Base-by-base conservation (phyloP, 2,329 filamentous ascomycete species). In the Helotiales sp. region DNA sequence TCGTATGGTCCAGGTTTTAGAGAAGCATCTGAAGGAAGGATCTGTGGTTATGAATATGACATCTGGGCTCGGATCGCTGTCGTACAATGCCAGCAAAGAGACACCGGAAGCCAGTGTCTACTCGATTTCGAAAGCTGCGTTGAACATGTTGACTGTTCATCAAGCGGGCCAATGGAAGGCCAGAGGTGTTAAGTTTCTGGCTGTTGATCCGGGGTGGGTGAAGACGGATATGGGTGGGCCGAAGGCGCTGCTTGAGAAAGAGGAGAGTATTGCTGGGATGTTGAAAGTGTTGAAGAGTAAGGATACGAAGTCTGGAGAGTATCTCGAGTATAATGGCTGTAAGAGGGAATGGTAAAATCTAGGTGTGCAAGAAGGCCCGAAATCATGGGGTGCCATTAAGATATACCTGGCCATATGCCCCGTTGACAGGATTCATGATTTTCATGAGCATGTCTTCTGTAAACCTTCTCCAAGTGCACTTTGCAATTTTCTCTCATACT, bases 1-100 rank as follows among this genome's bases (percentile, higher is more conserved):
- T 0, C 82, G 82, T 65, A 77, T 80, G 6, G 78, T 82, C 0
- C 77, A 83, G 71, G 76, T 77, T 1, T 69, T 85, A 0, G 24
- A 40, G 24, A 11, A 28, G 2, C 65, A 70, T 47, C 13, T 71
- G 0, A 11, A 61, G 32, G 5, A 45, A 1, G 70, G 66, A 3
- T 55, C 34, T 47, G 68, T 71, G 11, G 68, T 71, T 10, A 68
- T 71, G 68, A 70, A 70, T n/a, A 70, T 70, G 64, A 63, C 66
- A 1, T 67, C 64, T 1, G 67, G 64, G 5, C 40, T 67, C 5
- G 62, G 49, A 7, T 58, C 47, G 15, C 11, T 67, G 24, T 34
- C 37, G 2, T 64, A 64, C 15, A 62, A 22, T 26, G 30, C 47
- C 6, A 61, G 30, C 6, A 64, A 64, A 15, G 59, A 58, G 10